Evolutionary conservation across 2,329 filamentous ascomycete species (phyloP).

Genomic region (Myriangium duriaei): DNA sequence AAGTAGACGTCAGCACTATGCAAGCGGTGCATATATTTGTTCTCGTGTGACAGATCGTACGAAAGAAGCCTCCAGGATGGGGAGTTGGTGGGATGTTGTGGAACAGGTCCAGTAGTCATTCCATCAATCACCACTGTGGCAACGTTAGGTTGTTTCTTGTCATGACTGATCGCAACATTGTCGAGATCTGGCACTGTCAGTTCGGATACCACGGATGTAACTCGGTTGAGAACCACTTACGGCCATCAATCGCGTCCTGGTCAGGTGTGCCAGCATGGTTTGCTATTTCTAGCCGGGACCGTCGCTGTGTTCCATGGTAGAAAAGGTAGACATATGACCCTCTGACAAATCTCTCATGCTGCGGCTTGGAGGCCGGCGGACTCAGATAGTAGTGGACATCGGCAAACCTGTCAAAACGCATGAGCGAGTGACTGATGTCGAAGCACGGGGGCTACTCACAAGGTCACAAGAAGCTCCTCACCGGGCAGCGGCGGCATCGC

Average conservation of each 20-base stretch:
- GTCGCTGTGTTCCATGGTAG: slow-evolving; percentile 54
- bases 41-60: slow-evolving; percentile 59
- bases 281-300: slow-evolving; percentile 62
- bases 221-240: slow-evolving; percentile 36
- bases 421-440: slow-evolving; percentile 4
- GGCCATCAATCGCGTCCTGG: slow-evolving; percentile 70
- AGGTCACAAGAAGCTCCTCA: slow-evolving; percentile 34
- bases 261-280: slow-evolving; percentile 61
- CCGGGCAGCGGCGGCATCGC: slow-evolving; percentile 37
- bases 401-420: slow-evolving; percentile 46
- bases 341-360: slow-evolving; percentile 71
- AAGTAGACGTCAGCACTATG: slow-evolving; percentile 69
- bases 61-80: slow-evolving; percentile 62
- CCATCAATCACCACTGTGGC: slow-evolving; percentile 53
- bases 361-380: slow-evolving; percentile 51
- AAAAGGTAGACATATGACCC: slow-evolving; percentile 71
- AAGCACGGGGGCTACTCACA: slow-evolving; percentile 25
- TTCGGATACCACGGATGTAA: neutral
- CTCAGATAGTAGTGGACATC: slow-evolving; percentile 72
- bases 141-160: slow-evolving; percentile 60
- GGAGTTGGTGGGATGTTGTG: slow-evolving; percentile 32
- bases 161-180: slow-evolving; percentile 52
- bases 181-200: slow-evolving; percentile 46
- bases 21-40: slow-evolving; percentile 67
- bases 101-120: slow-evolving; percentile 23